A percentile compares a stretch with the other conserved stretches of the same genome.
Evolutionary conservation across 2,329 filamentous ascomycete species (phyloP).

Genomic region (Paracoccidioides brasiliensis): DNA sequence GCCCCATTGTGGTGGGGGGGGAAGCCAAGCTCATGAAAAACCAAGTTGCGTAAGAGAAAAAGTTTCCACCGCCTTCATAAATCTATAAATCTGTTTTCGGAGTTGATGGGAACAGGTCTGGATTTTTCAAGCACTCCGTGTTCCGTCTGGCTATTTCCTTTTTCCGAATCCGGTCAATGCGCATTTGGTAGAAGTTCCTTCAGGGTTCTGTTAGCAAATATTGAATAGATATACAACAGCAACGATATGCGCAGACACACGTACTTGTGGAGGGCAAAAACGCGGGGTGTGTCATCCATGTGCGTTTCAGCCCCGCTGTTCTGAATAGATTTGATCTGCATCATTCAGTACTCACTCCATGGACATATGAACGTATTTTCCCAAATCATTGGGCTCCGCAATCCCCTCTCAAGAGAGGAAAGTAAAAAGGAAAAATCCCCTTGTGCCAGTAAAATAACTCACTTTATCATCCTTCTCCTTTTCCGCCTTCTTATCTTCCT

Average conservation of each 20-base stretch:
- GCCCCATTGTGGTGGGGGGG: neutral
- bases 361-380: neutral
- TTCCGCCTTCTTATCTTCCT: slow-evolving; percentile 33
- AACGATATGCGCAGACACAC: slow-evolving; percentile 25
- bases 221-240: neutral
- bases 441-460: neutral
- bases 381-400: neutral
- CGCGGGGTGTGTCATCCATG: slow-evolving; percentile 50
- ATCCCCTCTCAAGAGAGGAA: slow-evolving; percentile 14
- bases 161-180: slow-evolving; percentile 64
- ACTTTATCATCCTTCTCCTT: slow-evolving; percentile 44
- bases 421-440: slow-evolving; percentile 3
- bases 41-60: neutral
- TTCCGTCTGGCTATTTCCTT: slow-evolving; percentile 70
- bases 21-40: neutral
- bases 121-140: slow-evolving; percentile 64
- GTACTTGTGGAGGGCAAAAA: slow-evolving; percentile 75
- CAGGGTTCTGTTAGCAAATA: slow-evolving; percentile 6
- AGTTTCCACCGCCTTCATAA: neutral
- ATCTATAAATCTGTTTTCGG: slow-evolving; percentile 45
- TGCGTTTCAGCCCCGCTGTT: slow-evolving; percentile 25
- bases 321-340: slow-evolving; percentile 36
- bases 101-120: slow-evolving; percentile 71
- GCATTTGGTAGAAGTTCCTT: slow-evolving; percentile 76
- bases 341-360: neutral